A percentile compares a stretch with the other conserved stretches of the same genome.
Evolutionary conservation across 2,329 filamentous ascomycete genomes (phyloP).

Genomic region (Phyllosticta capitalensis): DNA sequence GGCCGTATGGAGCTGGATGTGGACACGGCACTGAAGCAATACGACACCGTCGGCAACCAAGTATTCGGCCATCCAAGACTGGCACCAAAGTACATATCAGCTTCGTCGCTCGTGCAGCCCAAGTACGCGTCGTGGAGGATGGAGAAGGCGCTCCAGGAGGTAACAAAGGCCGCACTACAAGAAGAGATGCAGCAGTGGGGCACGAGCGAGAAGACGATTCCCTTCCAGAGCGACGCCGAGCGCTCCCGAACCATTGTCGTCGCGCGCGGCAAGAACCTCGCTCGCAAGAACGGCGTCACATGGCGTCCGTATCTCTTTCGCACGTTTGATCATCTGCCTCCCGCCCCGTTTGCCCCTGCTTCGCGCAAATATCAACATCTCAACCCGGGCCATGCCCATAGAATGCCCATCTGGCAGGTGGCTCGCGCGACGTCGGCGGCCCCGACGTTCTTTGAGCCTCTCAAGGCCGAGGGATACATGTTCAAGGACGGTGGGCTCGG

Average conservation of each 20-base stretch:
- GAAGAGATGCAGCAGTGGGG: slow-evolving; percentile 3
- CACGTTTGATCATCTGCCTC: slow-evolving; percentile 11
- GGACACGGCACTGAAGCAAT: slow-evolving; percentile 10
- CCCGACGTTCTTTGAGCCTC: slow-evolving; percentile 12
- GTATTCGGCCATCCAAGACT: slow-evolving; percentile 13
- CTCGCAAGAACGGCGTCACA: not conserved
- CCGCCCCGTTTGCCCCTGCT: not conserved
- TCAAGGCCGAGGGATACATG: not conserved
- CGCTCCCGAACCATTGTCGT: not conserved
- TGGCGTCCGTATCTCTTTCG: slow-evolving; percentile 11
- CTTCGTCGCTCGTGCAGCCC: not conserved
- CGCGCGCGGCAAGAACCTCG: not conserved
- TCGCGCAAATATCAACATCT: not conserved
- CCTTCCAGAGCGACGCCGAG: slow-evolving; percentile 3
- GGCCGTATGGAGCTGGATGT: slow-evolving; percentile 15
- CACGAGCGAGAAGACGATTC: slow-evolving; percentile 9
- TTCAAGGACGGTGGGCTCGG: slow-evolving; percentile 14
- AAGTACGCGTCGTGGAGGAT: slow-evolving; percentile 11
- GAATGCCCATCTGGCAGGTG: slow-evolving; percentile 11
- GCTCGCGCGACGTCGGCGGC: slow-evolving; percentile 16
- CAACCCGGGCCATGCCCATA: slow-evolving; percentile 12
- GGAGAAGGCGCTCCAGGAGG: slow-evolving; percentile 8
- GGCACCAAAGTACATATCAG: not conserved
- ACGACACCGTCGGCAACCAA: slow-evolving; percentile 11
- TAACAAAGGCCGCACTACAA: not conserved